Percentiles rank a stretch among this genome's conserved stretches.
These are phyloP conservation scores for Microcos paniculata DNA, from an alignment of 345 rosid genomes.

Conservation along the genomic window DNA sequence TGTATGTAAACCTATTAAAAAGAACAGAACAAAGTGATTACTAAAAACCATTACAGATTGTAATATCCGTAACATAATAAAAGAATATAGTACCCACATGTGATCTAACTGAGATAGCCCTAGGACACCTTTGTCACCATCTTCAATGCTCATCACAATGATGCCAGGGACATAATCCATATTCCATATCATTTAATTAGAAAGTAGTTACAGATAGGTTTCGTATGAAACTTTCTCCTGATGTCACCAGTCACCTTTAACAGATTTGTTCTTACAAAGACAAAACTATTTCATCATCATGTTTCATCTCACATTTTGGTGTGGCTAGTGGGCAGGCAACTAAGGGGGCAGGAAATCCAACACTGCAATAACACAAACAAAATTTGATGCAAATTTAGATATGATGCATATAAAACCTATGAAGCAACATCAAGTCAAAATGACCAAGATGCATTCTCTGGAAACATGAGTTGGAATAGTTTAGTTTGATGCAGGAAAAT, in stretches of 20 bases:
- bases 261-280: too few species aligned
- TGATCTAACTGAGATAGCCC: slow-evolving; percentile 74
- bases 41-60: slow-evolving; percentile 1
- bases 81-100: slow-evolving; percentile 40
- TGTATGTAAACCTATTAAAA: slow-evolving; percentile 55
- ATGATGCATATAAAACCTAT: too few species aligned
- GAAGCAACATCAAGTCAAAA: neutral
- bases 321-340: too few species aligned
- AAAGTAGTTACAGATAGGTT: neutral
- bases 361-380: too few species aligned
- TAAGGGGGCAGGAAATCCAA: too few species aligned
- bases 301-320: too few species aligned
- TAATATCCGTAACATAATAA: neutral
- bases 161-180: slow-evolving; percentile 80
- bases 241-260: too few species aligned
- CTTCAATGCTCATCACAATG: slow-evolving; percentile 89
- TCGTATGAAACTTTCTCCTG: slow-evolving; percentile 3
- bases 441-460: neutral
- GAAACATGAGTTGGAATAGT: neutral
- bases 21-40: too few species aligned
- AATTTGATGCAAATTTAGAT: too few species aligned
- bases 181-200: neutral
- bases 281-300: too few species aligned
- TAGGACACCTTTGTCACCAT: slow-evolving; percentile 57
- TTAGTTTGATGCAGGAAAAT: neutral